phyloP scores from a whole-genome alignment of 495 filamentous ascomycete species.

The Acidomyces sp. region DNA sequence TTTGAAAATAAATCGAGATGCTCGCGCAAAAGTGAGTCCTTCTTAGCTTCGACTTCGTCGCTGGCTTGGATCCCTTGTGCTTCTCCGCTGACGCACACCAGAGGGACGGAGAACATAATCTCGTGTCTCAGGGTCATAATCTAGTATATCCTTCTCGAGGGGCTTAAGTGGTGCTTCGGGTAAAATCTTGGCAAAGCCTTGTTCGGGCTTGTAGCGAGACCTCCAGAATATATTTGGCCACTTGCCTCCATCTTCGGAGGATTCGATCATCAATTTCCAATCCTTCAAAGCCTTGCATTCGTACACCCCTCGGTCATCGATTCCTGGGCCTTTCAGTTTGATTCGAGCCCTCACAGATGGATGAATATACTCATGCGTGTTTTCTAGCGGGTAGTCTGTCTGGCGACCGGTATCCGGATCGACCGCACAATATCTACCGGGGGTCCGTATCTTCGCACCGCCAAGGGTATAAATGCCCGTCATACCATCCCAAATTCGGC shows the following conservation, averaged over 20 bases:
- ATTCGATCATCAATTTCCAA: slow-evolving; percentile 32
- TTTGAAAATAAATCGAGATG: neutral
- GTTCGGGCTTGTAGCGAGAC: slow-evolving; percentile 13
- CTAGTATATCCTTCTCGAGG: slow-evolving; percentile 26
- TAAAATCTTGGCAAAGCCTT: slow-evolving; percentile 20
- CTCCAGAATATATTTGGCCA: slow-evolving; percentile 27
- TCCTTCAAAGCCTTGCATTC: slow-evolving; percentile 37
- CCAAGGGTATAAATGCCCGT: slow-evolving; percentile 39
- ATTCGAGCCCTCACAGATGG: slow-evolving; percentile 45
- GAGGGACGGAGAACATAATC: slow-evolving; percentile 25
- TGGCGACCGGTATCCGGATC: slow-evolving; percentile 36
- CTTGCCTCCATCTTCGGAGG: slow-evolving; percentile 12
- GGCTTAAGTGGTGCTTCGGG: slow-evolving; percentile 29
- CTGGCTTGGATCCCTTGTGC: slow-evolving; percentile 3
- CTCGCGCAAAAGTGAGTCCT: neutral
- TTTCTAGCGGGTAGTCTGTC: slow-evolving; percentile 35
- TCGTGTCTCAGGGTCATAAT: slow-evolving; percentile 25
- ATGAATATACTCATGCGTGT: slow-evolving; percentile 55
- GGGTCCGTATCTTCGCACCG: slow-evolving; percentile 41
- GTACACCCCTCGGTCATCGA: slow-evolving; percentile 43
- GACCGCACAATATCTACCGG: slow-evolving; percentile 43
- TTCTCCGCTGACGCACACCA: slow-evolving; percentile 15
- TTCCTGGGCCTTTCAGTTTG: slow-evolving; percentile 41
- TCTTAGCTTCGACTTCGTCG: slow-evolving; percentile 1
- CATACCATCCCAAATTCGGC: slow-evolving; percentile 38